phyloP scores from a whole-genome alignment of 2,329 filamentous ascomycete genomes.

The Diaporthe citri region DNA sequence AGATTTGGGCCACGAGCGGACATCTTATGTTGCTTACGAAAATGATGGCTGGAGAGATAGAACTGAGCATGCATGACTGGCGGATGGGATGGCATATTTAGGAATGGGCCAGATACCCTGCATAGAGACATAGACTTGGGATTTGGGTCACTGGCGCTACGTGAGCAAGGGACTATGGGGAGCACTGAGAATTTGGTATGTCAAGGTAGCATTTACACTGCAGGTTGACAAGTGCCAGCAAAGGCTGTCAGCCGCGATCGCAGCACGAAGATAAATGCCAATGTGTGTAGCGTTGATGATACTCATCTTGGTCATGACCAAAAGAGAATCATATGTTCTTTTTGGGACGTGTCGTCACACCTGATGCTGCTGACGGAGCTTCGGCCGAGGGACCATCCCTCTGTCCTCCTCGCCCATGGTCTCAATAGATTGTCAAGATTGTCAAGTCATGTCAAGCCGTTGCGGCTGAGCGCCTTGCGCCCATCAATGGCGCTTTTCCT shows the following conservation, averaged over 20 bases:
- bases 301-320: background rate
- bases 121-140: slow-evolving; percentile 25
- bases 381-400: slow-evolving; percentile 69
- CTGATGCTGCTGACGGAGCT: slow-evolving; percentile 42
- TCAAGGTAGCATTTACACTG: slow-evolving; percentile 3
- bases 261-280: background rate
- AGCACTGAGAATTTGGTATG: background rate
- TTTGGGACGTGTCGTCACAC: slow-evolving; percentile 4
- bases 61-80: background rate
- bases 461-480: slow-evolving; percentile 6
- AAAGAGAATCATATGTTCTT: background rate
- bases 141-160: background rate
- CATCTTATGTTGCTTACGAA: background rate
- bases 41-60: background rate
- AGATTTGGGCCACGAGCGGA: background rate
- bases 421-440: background rate
- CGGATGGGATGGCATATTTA: background rate
- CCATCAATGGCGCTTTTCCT: background rate
- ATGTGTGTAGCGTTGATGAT: background rate
- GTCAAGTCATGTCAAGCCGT: slow-evolving; percentile 4
- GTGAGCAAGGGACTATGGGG: background rate
- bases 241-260: too few relatives aligned
- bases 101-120: slow-evolving; percentile 28
- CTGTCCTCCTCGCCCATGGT: slow-evolving; percentile 55
- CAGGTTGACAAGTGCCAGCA: background rate